Evolutionary conservation across 2,329 filamentous ascomycete species (phyloP), one percentile per base, ranked within the genome.

Genomic region (Trichophyton verrucosum): DNA sequence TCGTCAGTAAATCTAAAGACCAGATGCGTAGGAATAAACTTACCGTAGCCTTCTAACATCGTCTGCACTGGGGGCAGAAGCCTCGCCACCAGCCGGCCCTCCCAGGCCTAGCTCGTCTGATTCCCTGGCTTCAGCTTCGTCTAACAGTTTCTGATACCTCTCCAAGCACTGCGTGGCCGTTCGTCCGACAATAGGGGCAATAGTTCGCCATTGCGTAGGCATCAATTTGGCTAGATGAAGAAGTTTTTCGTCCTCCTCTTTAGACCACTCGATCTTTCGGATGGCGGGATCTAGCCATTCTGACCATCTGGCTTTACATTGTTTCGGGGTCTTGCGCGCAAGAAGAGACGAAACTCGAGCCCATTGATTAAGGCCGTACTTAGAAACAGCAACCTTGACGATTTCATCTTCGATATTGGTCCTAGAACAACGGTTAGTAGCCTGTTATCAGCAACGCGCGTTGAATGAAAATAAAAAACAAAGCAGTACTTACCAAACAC

Each of bases 221-320:
- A 99, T 96, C 77, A 99, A 81, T 82, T 97, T 99, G 64, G 94
- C 94, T 70, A 99, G 81, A 71, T 97, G 94, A 69, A 99, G 77
- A 63, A 99, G 81, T 78, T 95, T 96, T 80, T 99, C 94, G 74
- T 99, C 94, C 74, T 99, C 94, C 75, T 99, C 94, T 71, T 94
- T 89, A 72, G 90, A 96, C 92, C 94, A 99, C 78, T 99, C 94
- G 68, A 95, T 94, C 80, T 99, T 99, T 71, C 92, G 89, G 78
- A 99, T 97, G 72, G 89, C 89, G 20, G 94, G 94, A 72, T 99
- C 94, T 66, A 99, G 83, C 92, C 94, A 99, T 82, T 99, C 92
- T 73, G 87, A 86, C 94, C 94, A 99, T 78, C 94, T 83, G 63
- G 94, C 92, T 78, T 99, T 99, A 84, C 94, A 99, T 78, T 99